Evolutionary conservation across 129 eudicot genomes (phyloP).

Genomic region (Erigeron canadensis): DNA sequence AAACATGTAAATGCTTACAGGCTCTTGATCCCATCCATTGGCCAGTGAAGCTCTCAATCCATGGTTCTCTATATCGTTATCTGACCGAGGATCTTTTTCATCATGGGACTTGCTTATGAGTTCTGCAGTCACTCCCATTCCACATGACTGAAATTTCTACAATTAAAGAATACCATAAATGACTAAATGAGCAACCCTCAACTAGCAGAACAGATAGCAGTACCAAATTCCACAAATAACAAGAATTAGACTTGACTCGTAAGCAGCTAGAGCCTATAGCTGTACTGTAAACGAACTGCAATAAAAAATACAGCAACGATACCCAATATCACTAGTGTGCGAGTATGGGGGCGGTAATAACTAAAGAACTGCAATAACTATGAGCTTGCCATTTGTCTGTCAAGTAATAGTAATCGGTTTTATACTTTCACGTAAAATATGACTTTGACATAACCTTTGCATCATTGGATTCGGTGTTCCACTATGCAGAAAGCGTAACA

Average conservation of each 20-base stretch:
- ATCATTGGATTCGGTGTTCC: no score
- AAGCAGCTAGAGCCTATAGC: conserved; percentile 4
- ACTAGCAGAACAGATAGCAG: conserved; percentile 14
- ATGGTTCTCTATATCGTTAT: conserved; percentile 40
- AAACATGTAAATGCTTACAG: conserved; percentile 50
- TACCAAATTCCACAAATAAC: background rate
- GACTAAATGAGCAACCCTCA: conserved; percentile 34
- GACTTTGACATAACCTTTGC: no score
- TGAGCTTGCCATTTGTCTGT: background rate
- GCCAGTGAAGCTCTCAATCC: conserved; percentile 29
- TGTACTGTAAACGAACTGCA: background rate
- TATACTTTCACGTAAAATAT: no score
- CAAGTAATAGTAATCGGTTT: no score
- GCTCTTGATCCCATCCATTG: conserved; percentile 51
- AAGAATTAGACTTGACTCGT: background rate
- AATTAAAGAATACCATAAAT: conserved; percentile 30
- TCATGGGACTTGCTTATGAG: conserved; percentile 40
- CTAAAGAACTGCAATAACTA: background rate
- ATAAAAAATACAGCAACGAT: no score
- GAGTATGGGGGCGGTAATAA: no score
- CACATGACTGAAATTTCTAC: conserved; percentile 61
- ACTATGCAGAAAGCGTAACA: no score
- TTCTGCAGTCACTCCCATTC: conserved; percentile 41
- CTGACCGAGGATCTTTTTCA: conserved; percentile 28
- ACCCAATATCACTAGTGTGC: no score